These are phyloP conservation scores for Tuber indicum DNA, from an alignment of 495 filamentous ascomycete genomes.

Conservation along the genomic window DNA sequence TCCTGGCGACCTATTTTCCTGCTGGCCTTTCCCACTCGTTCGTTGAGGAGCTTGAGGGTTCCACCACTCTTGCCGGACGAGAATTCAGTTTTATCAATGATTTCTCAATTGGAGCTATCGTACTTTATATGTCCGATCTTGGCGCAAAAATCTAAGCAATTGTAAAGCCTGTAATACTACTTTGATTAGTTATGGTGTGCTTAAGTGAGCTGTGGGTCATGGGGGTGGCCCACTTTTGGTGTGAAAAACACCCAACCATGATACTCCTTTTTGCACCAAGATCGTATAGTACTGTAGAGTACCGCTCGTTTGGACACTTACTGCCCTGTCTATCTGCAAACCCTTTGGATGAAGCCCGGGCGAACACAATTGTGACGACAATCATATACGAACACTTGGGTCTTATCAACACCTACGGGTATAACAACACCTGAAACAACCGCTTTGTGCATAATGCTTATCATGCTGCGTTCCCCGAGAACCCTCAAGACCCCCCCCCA, in stretches of 20 bases:
- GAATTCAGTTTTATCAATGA: background rate
- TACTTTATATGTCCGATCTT: background rate
- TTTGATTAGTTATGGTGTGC: too few species aligned
- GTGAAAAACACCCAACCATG: too few species aligned
- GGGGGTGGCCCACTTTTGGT: too few species aligned
- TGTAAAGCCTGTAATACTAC: too few species aligned
- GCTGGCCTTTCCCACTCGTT: background rate
- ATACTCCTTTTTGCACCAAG: too few species aligned
- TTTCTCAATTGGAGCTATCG: background rate
- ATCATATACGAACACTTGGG: background rate
- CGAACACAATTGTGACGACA: background rate
- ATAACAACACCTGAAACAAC: background rate
- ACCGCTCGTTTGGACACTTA: background rate
- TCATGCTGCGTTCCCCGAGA: background rate
- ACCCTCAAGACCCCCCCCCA: background rate
- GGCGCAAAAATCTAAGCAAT: too few species aligned
- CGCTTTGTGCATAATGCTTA: background rate
- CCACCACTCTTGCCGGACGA: background rate
- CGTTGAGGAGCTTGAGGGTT: background rate
- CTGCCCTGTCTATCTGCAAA: background rate
- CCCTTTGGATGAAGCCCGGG: background rate
- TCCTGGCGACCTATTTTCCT: background rate
- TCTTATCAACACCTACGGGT: background rate
- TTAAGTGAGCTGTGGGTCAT: too few species aligned
- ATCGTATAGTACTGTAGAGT: background rate